Evolutionary conservation across 2,329 filamentous ascomycete genomes (phyloP).

Genomic region (Cladosporium colombiae): DNA sequence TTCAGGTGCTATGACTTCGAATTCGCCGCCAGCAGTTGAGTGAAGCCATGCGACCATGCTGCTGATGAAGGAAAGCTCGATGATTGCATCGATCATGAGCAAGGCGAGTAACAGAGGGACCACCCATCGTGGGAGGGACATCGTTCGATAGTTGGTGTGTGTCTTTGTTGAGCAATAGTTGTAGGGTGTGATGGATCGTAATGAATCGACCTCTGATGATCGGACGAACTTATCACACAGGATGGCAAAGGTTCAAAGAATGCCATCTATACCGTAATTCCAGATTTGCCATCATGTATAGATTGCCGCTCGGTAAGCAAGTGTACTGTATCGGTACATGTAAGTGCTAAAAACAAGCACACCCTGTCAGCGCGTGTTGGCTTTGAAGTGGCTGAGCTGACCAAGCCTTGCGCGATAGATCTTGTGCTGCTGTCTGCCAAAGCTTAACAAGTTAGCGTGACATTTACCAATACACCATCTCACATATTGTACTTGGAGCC

Average conservation of each 20-base stretch:
- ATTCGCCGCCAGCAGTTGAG: slow-evolving; percentile 28
- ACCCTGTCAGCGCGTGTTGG: slow-evolving; percentile 6
- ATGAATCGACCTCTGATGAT: neutral
- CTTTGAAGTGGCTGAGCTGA: slow-evolving; percentile 1
- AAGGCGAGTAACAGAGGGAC: slow-evolving; percentile 24
- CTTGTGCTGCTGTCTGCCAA: neutral
- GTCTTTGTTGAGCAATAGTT: too few relatives aligned
- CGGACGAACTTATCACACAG: neutral
- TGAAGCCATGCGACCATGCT: slow-evolving; percentile 36
- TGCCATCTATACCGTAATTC: neutral
- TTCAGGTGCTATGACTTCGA: slow-evolving; percentile 24
- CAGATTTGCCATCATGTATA: neutral
- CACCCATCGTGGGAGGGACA: slow-evolving; percentile 6
- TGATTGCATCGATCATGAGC: slow-evolving; percentile 31
- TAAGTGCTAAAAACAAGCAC: neutral
- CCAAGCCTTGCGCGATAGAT: neutral
- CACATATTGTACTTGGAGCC: neutral
- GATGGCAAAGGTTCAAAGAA: neutral
- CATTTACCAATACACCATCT: neutral
- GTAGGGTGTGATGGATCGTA: neutral
- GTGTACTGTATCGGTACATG: neutral
- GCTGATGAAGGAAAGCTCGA: slow-evolving; percentile 33
- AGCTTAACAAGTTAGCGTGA: neutral
- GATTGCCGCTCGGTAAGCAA: neutral
- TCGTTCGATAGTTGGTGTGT: neutral